Evolutionary conservation across 192 early-diverging fungal species (phyloP).

Genomic region (Entophlyctis helioformis): DNA sequence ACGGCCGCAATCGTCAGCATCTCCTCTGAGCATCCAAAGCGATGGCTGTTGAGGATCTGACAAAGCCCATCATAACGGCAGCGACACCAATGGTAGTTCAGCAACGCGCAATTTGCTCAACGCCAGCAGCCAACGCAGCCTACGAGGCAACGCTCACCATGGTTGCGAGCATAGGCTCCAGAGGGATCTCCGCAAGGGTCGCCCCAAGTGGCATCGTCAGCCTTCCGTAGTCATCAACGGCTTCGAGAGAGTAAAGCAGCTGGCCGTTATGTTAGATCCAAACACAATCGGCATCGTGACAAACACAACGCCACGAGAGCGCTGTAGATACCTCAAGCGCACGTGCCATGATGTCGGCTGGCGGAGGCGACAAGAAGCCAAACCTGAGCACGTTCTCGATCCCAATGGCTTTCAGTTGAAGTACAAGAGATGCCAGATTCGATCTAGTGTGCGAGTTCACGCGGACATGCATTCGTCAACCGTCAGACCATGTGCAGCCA

Average conservation of each 20-base stretch:
- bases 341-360: constrained; percentile 54
- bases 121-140: not conserved
- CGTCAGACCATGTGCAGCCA: no score
- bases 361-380: constrained; percentile 67
- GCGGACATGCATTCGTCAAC: no score
- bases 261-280: not conserved
- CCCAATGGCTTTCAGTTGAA: constrained; percentile 71
- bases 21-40: constrained; percentile 59
- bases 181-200: constrained; percentile 61
- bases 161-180: constrained; percentile 59
- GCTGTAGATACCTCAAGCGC: constrained; percentile 40
- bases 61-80: no score
- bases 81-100: no score
- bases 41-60: constrained; percentile 44
- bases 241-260: constrained; percentile 61
- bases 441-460: not conserved
- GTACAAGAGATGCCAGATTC: constrained; percentile 51
- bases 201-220: constrained; percentile 60
- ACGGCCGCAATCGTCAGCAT: constrained; percentile 69
- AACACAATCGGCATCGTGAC: not conserved
- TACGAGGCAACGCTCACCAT: constrained; percentile 27
- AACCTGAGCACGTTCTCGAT: constrained; percentile 71
- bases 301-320: not conserved
- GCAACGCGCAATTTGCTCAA: not conserved
- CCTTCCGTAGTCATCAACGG: constrained; percentile 56